A percentile compares a stretch with the other conserved stretches of the same genome.
phyloP scores from a whole-genome alignment of 352 stramenopile genomes.

The Phytophthora sp. region DNA sequence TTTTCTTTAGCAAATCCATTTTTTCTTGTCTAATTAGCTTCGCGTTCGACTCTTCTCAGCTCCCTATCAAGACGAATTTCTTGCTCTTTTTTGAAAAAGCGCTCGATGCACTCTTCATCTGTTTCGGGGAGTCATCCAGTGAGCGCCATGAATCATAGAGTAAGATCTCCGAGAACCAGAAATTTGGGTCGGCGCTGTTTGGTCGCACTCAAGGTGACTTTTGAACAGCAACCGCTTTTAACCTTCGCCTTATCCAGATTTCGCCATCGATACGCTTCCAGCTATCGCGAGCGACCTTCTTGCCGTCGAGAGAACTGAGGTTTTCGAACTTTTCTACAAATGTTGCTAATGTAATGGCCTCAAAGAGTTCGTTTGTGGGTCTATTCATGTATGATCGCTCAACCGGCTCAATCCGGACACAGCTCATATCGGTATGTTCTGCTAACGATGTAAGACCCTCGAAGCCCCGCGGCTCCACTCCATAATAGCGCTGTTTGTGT shows the following conservation, averaged over 20 bases:
- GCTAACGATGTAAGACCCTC: background rate
- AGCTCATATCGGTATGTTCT: background rate
- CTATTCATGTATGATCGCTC: constrained; percentile 9
- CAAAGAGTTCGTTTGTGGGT: background rate
- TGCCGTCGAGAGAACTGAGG: background rate
- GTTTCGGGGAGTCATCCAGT: background rate
- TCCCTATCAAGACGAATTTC: background rate
- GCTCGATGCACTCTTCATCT: constrained; percentile 9
- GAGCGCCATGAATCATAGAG: constrained; percentile 1
- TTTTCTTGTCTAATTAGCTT: background rate
- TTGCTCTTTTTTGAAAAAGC: background rate
- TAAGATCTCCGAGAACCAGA: constrained; percentile 13
- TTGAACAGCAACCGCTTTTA: too few species aligned
- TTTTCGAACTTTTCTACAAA: constrained; percentile 3
- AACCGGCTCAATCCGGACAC: constrained; percentile 2
- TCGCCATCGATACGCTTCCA: too few species aligned
- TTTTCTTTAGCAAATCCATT: background rate
- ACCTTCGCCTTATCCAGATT: too few species aligned
- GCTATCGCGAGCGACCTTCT: too few species aligned
- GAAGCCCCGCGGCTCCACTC: too few species aligned
- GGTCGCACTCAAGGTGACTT: too few species aligned
- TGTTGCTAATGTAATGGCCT: background rate
- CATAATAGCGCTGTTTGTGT: constrained; percentile 6
- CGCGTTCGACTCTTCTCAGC: background rate
- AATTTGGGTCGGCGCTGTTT: constrained; percentile 10